Base-by-base conservation (phyloP, 805 yeast genomes). In the Saccharomyces jurei region DNA sequence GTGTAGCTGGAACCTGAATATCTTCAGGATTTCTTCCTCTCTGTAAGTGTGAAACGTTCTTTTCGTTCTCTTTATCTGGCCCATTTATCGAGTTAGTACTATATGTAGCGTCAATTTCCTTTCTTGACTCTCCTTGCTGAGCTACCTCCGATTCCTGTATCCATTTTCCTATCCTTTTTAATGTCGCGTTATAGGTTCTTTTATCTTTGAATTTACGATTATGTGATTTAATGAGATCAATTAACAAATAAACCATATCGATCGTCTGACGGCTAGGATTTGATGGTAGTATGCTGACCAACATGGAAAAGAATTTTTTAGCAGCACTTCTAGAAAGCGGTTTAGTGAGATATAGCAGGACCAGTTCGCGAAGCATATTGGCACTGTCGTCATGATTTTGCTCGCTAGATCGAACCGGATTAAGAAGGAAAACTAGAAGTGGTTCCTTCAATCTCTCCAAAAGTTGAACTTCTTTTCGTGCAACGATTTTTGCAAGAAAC, bases 1-100 rank as follows among this genome's bases (percentile, higher is more conserved):
- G 60, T 2, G 60, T 57, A 6, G 53, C 56, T n/a, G 53, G 52
- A 9, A 58, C 56, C 49, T 58, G 58, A 22, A 58, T 41, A 14
- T 57, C 60, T 11, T 41, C 54, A 41, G 5, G n/a, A 50, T 44
- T 29, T 30, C 10, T 14, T 27, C 3, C 31, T 22, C 26, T 32
- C 9, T 14, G 48, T 17, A 31, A 48, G 21, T 41, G 29, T 44
- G 28, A 29, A 48, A 27, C 29, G n/a, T 14, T 44, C 22, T 36
- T 36, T 17, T 36, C 44, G 11, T 4, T n/a, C 21, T n/a, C 22
- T 28, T n/a, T 41, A 6, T 28, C 13, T 28, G 50, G 41, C 2
- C 21, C 14, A 17, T 22, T 9, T 13, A 28, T 48, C 11, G 50
- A 28, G 26, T 17, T 28, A 14, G 25, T 13, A 10, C n/a, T 14